phyloP scores from a whole-genome alignment of 106 monocot species.

The Acorus calamus region DNA sequence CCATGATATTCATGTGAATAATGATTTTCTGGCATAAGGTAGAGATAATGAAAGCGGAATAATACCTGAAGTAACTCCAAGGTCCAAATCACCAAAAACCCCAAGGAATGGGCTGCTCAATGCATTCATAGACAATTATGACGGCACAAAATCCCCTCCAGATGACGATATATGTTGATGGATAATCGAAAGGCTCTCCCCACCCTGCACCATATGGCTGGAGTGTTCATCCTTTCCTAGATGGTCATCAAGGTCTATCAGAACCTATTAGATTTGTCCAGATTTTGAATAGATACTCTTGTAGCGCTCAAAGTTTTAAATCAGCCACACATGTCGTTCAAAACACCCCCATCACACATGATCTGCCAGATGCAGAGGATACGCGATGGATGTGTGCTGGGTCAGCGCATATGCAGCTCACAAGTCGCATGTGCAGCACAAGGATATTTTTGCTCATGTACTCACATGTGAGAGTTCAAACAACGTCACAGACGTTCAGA shows the following conservation, averaged over 20 bases:
- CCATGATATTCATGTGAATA: too few species aligned
- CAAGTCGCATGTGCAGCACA: too few species aligned
- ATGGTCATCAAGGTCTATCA: constrained; percentile 3
- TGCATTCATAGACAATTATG: not conserved
- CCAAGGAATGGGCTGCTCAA: constrained; percentile 16
- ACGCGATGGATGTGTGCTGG: too few species aligned
- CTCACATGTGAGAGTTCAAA: too few species aligned
- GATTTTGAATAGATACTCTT: not conserved
- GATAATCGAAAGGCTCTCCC: constrained; percentile 28
- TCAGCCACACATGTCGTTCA: not conserved
- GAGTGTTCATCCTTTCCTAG: constrained; percentile 9
- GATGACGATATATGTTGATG: constrained; percentile 18
- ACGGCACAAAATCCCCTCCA: constrained; percentile 10
- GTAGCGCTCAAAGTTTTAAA: not conserved
- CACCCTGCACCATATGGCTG: constrained; percentile 2
- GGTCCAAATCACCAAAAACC: constrained; percentile 6
- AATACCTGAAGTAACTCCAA: constrained; percentile 17
- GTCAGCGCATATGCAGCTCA: too few species aligned
- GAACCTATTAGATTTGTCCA: constrained; percentile 3
- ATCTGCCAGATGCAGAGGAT: too few species aligned
- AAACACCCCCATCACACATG: too few species aligned
- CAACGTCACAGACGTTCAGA: too few species aligned
- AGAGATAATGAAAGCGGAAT: too few species aligned
- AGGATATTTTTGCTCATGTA: too few species aligned
- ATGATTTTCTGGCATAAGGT: too few species aligned